Percentiles rank a stretch among this genome's conserved stretches.
Conservation (phyloP, 352 stramenopile species). For the Halophytophthora polymorphica region DNA sequence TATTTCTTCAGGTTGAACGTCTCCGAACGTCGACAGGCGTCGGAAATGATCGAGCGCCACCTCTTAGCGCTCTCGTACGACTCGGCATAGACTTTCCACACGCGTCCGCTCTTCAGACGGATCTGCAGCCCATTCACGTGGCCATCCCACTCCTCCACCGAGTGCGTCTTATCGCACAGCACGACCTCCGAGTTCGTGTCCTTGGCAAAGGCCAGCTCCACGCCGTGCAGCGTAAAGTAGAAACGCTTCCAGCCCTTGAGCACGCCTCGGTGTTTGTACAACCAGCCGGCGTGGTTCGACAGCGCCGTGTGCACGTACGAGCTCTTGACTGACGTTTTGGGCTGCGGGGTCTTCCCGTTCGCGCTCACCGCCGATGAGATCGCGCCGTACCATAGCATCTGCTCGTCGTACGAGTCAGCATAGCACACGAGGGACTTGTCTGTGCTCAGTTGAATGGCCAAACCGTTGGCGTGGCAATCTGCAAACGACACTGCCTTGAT, state of each 20-base stretch:
- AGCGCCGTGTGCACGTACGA: conserved; percentile 72
- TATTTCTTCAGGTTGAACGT: conserved; percentile 72
- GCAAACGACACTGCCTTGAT: conserved; percentile 68
- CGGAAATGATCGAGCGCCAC: conserved; percentile 65
- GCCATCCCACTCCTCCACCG: conserved; percentile 65
- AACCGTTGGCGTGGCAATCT: conserved; percentile 62
- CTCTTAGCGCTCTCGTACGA: conserved; percentile 76
- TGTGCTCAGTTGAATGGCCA: conserved; percentile 70
- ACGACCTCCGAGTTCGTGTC: conserved; percentile 68
- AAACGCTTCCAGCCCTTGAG: conserved; percentile 83
- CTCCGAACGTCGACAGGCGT: conserved; percentile 42
- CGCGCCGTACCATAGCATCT: conserved; percentile 80
- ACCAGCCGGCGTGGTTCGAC: conserved; percentile 75
- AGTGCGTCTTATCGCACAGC: conserved; percentile 55
- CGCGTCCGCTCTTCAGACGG: conserved; percentile 53
- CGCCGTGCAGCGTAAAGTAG: conserved; percentile 78
- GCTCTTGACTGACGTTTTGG: conserved; percentile 56
- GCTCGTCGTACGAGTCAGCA: conserved; percentile 74
- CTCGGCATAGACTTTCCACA: conserved; percentile 71
- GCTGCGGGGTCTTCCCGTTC: conserved; percentile 40
- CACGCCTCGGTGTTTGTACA: conserved; percentile 71
- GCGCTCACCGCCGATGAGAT: conserved; percentile 57
- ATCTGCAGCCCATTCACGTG: conserved; percentile 71
- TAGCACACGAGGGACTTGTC: conserved; percentile 69
- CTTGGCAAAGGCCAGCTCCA: conserved; percentile 66